Conservation (phyloP, 805 yeast species). For the Yarrowia sp. region DNA sequence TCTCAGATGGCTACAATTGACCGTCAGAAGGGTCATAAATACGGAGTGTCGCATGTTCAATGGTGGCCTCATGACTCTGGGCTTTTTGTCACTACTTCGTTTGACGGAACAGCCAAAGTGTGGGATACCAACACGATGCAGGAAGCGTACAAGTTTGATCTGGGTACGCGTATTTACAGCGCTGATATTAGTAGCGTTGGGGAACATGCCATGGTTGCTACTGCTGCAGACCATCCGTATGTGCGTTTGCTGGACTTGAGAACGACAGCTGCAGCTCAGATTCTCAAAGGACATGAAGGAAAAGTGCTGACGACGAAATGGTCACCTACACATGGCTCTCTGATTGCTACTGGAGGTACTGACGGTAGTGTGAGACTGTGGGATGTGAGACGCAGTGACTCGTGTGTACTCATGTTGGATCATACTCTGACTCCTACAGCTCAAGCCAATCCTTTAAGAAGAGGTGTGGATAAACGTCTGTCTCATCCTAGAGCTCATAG, state of each 20-base stretch:
- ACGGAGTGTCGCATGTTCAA: conserved; percentile 66
- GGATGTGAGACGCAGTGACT: conserved; percentile 58
- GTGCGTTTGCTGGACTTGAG: conserved; percentile 69
- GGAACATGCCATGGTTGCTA: conserved; percentile 56
- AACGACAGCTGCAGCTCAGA: conserved; percentile 71
- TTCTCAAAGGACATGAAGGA: conserved; percentile 60
- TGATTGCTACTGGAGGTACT: conserved; percentile 86
- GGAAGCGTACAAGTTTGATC: conserved; percentile 64
- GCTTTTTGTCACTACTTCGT: conserved; percentile 77
- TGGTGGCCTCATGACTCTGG: conserved; percentile 95
- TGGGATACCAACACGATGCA: conserved; percentile 74
- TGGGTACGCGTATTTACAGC: conserved; percentile 62
- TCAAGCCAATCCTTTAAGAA: neutral
- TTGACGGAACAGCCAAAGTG: conserved; percentile 69
- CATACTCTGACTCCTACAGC: conserved; percentile 13
- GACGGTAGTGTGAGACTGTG: conserved; percentile 94
- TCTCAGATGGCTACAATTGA: conserved; percentile 20
- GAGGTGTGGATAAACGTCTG: conserved; percentile 16
- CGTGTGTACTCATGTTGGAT: conserved; percentile 65
- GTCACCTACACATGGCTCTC: conserved; percentile 74
- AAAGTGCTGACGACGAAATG: conserved; percentile 62
- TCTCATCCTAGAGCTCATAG: conserved; percentile 61
- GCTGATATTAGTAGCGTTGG: conserved; percentile 58
- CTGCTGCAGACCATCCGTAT: conserved; percentile 68
- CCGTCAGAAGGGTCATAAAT: conserved; percentile 51